Conservation (phyloP, 75 land plant species). For the Selaginella tamariscina region DNA sequence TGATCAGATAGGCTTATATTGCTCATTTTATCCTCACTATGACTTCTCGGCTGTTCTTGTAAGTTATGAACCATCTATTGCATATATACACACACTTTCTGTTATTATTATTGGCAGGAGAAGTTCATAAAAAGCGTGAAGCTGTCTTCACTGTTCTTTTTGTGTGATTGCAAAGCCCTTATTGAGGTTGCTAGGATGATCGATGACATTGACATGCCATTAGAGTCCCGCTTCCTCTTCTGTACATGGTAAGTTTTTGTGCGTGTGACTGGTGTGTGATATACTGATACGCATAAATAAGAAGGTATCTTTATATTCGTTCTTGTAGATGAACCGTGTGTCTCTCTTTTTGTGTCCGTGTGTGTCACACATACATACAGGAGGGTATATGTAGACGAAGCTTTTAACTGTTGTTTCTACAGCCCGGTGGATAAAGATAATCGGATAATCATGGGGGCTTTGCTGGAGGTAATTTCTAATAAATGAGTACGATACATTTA, state of each 20-base stretch:
- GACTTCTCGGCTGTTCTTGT: conserved; percentile 49
- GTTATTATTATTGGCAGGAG: conserved; percentile 36
- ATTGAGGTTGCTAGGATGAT: conserved; percentile 58
- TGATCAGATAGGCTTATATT: conserved; percentile 56
- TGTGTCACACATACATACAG: too few relatives aligned
- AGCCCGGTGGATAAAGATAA: conserved; percentile 71
- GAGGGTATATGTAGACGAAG: too few relatives aligned
- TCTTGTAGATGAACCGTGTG: too few relatives aligned
- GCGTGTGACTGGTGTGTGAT: neutral
- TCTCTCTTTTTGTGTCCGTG: too few relatives aligned
- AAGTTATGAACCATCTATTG: neutral
- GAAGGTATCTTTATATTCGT: too few relatives aligned
- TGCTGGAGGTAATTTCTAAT: conserved; percentile 37
- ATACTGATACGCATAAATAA: too few relatives aligned
- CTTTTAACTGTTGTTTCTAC: conserved; percentile 15
- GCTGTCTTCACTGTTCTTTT: conserved; percentile 49
- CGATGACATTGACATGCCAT: conserved; percentile 44
- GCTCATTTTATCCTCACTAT: conserved; percentile 30
- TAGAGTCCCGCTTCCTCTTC: conserved; percentile 61
- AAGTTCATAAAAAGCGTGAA: conserved; percentile 54
- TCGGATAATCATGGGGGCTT: conserved; percentile 46
- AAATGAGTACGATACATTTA: neutral
- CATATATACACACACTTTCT: neutral
- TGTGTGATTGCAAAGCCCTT: conserved; percentile 46
- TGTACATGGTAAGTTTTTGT: conserved; percentile 40